Conservation (phyloP, 1,284 basidiomycete genomes). For the Fistulinella staudtii region DNA sequence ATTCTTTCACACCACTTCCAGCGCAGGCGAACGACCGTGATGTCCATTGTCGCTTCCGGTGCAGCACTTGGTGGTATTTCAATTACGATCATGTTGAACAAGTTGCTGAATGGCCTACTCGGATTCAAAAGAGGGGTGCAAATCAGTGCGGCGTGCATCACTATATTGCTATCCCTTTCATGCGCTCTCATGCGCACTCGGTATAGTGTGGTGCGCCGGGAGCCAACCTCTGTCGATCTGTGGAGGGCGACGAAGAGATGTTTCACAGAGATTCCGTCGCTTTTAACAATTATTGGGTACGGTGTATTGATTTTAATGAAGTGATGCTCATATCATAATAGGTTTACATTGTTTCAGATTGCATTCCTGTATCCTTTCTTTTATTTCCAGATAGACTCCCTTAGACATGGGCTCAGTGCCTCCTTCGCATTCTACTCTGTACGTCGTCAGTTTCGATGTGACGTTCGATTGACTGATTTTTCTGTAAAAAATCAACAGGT, state of each 20-base stretch:
- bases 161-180: conserved; percentile 23
- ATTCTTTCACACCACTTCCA: conserved; percentile 38
- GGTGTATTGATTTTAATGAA: background rate
- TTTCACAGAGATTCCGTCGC: conserved; percentile 22
- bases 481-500: conserved; percentile 30
- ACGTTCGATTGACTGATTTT: conserved; percentile 1
- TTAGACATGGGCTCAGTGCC: conserved; percentile 21
- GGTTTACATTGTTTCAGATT: conserved; percentile 22
- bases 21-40: conserved; percentile 24
- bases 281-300: conserved; percentile 25
- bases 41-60: conserved; percentile 33
- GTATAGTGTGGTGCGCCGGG: conserved; percentile 6
- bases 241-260: conserved; percentile 22
- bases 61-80: conserved; percentile 30
- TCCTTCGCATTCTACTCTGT: conserved; percentile 32
- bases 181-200: conserved; percentile 30
- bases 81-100: conserved; percentile 40
- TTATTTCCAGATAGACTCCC: conserved; percentile 30
- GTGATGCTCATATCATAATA: conserved; percentile 1
- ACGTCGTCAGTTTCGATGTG: background rate
- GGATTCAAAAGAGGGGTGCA: conserved; percentile 26
- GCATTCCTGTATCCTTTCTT: conserved; percentile 27
- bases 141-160: conserved; percentile 29
- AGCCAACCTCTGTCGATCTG: conserved; percentile 1
- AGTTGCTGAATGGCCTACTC: conserved; percentile 29